phyloP scores from a whole-genome alignment of 2,329 filamentous ascomycete genomes.

The Gaeumannomyces sp. region DNA sequence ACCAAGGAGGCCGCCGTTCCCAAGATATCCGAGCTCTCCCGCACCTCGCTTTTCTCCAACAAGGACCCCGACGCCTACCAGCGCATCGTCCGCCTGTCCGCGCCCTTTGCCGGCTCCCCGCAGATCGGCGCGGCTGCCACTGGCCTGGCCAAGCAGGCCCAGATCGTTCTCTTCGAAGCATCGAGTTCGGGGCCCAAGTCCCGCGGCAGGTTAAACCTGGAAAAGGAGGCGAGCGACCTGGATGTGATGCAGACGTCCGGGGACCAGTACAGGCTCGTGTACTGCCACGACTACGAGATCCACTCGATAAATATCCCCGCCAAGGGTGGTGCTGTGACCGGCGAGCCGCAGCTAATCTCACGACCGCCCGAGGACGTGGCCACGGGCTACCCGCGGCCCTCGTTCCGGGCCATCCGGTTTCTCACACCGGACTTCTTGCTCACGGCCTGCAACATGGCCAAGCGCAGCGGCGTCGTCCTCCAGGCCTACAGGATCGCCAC shows the following conservation, averaged over 20 bases:
- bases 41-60: slow-evolving; percentile 45
- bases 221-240: slow-evolving; percentile 59
- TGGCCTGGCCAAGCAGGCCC: slow-evolving; percentile 65
- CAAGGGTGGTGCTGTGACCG: slow-evolving; percentile 29
- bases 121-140: slow-evolving; percentile 75
- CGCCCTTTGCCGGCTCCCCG: slow-evolving; percentile 43
- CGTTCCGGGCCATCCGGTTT: slow-evolving; percentile 54
- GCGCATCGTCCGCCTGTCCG: slow-evolving; percentile 49
- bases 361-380: slow-evolving; percentile 40
- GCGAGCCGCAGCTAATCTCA: slow-evolving; percentile 45
- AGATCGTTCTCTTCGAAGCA: slow-evolving; percentile 75
- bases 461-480: slow-evolving; percentile 49
- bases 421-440: slow-evolving; percentile 52
- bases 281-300: slow-evolving; percentile 71
- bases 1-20: slow-evolving; percentile 24
- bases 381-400: slow-evolving; percentile 35
- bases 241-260: slow-evolving; percentile 60
- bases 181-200: slow-evolving; percentile 39
- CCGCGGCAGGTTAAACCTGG: slow-evolving; percentile 43
- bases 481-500: slow-evolving; percentile 41
- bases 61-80: slow-evolving; percentile 52
- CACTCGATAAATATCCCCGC: slow-evolving; percentile 53
- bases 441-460: slow-evolving; percentile 52
- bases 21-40: slow-evolving; percentile 46
- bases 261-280: slow-evolving; percentile 65